Base-by-base conservation (phyloP, 2,329 filamentous ascomycete species). In the Juglanconis juglandina region DNA sequence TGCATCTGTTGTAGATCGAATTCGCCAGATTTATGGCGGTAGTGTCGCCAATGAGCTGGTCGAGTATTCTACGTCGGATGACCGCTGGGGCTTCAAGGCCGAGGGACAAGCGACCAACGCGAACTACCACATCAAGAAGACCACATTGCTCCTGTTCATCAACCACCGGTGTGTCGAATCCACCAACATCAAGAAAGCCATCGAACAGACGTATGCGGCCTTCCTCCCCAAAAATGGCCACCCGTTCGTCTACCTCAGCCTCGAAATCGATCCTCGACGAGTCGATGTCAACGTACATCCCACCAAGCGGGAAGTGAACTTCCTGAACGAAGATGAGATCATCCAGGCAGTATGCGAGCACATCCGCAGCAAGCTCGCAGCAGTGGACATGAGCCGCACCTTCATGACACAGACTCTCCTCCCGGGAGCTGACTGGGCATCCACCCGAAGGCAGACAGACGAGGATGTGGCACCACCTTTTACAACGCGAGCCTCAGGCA, bases 231-330 rank as follows among this genome's bases (percentile, higher is more conserved):
- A 98, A 75, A 92, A 91, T 39, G 92, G 92, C 1, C 95, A 96
- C 70, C 95, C 95, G 0, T 99, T 98, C 71, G 81, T 94, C 60
- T 99, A 99, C 70, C 81, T 99, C 33, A 95, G 89, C 70, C 81
- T 99, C 2, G 90, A 96, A 62, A 96, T 99, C 60, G 93, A 98
- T 67, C 94, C 95, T 1, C 86, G 89, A 33, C 83, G 94, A 56
- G 92, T 99, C 4, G 95, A 99, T 72, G 96, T 99, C 70, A 99
- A 99, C 67, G 90, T 99, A 0, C 95, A 99, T 73, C 95, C 95
- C 0, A 99, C 95, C 0, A 99, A 99, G 73, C 84, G 92, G 54
- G 94, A 99, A 71, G 95, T 99, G 24, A 95, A 98, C 69, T 98
- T 99, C 68, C 81, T 99, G 30, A 96, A 98, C 63, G 95, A 99